phyloP scores from a whole-genome alignment of 306 rosid genomes.

The Vachellia pachyceras region DNA sequence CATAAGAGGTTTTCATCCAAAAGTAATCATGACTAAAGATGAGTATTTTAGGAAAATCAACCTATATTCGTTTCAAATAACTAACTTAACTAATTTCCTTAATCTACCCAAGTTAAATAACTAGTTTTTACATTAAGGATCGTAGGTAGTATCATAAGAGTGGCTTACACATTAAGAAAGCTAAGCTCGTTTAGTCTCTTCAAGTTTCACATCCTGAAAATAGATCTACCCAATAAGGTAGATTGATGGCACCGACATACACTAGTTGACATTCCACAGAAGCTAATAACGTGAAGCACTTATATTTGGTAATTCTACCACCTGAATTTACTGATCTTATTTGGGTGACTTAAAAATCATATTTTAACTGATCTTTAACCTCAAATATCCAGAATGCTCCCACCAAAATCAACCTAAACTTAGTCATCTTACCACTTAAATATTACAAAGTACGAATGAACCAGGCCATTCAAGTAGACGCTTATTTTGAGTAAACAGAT shows the following conservation, averaged over 20 bases:
- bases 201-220: not conserved
- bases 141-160: not conserved
- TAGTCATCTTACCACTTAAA: not conserved
- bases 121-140: too few species aligned
- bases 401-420: not conserved
- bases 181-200: not conserved
- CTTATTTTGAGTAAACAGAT: too few species aligned
- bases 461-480: too few species aligned
- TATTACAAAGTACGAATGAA: too few species aligned
- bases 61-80: too few species aligned
- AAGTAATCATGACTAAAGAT: too few species aligned
- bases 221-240: not conserved
- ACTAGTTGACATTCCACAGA: conserved; percentile 3
- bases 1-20: too few species aligned
- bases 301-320: not conserved
- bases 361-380: not conserved
- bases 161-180: conserved; percentile 22
- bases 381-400: not conserved
- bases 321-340: not conserved
- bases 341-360: not conserved
- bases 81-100: too few species aligned
- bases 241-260: not conserved
- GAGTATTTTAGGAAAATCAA: too few species aligned
- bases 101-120: too few species aligned
- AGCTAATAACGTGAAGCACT: not conserved